phyloP scores from a whole-genome alignment of 192 early-diverging fungal species.

The Coemansia sp. region DNA sequence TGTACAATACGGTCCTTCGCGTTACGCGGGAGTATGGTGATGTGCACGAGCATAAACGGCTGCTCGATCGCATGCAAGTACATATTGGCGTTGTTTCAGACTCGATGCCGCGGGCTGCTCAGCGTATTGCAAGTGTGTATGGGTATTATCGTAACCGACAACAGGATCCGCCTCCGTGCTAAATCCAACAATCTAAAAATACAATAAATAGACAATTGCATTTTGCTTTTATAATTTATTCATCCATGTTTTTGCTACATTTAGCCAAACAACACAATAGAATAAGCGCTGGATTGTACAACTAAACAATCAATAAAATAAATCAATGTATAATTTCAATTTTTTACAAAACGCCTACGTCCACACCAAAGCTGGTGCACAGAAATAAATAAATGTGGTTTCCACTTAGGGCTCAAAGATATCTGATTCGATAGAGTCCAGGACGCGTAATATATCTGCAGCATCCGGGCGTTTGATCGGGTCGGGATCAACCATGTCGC shows the following conservation, averaged over 20 bases:
- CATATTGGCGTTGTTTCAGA: slow-evolving; percentile 15
- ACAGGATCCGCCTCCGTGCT: not conserved
- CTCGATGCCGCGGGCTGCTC: slow-evolving; percentile 4
- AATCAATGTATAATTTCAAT: no score
- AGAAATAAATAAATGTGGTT: no score
- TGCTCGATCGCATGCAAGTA: slow-evolving; percentile 23
- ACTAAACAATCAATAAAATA: no score
- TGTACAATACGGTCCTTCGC: slow-evolving; percentile 30
- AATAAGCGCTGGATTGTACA: no score
- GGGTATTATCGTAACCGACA: not conserved
- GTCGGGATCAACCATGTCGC: slow-evolving; percentile 41
- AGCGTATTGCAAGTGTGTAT: slow-evolving; percentile 23
- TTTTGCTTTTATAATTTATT: no score
- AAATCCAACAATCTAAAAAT: not conserved
- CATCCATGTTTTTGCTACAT: not conserved
- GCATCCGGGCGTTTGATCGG: slow-evolving; percentile 44
- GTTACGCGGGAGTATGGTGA: slow-evolving; percentile 14
- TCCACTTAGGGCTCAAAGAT: slow-evolving; percentile 37
- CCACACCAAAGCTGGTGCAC: no score
- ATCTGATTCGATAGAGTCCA: slow-evolving; percentile 43
- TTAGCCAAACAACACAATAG: not conserved
- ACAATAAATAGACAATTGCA: not conserved
- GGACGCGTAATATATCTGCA: slow-evolving; percentile 26
- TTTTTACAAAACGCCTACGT: no score
- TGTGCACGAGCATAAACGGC: slow-evolving; percentile 16